Percentiles rank a stretch among this genome's conserved stretches.
These are phyloP conservation scores for Epichloe aotearoae DNA, from an alignment of 2,329 filamentous ascomycete species.

Conservation along the genomic window DNA sequence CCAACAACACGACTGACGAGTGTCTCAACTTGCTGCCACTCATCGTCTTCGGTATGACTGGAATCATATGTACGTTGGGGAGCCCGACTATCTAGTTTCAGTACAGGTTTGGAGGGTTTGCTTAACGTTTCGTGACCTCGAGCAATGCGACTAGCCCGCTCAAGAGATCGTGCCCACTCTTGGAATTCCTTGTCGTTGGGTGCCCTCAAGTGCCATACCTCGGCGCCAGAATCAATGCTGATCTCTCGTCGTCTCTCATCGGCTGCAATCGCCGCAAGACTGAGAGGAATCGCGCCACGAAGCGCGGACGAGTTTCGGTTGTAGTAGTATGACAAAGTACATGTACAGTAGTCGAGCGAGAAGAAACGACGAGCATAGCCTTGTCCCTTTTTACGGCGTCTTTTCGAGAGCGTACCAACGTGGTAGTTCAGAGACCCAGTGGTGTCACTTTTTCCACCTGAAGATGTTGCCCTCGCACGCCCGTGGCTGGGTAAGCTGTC, in stretches of 20 bases:
- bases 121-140: conserved; percentile 33
- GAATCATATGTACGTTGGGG: conserved; percentile 17
- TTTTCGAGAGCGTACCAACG: conserved; percentile 76
- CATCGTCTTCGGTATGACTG: conserved; percentile 51
- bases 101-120: conserved; percentile 13
- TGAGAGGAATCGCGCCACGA: conserved; percentile 82
- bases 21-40: conserved; percentile 79
- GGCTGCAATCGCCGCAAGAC: conserved; percentile 78
- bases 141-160: conserved; percentile 61
- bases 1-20: conserved; percentile 78
- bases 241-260: conserved; percentile 85
- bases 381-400: conserved; percentile 86
- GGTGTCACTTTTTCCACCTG: conserved; percentile 40
- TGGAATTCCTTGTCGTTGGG: conserved; percentile 73
- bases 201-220: conserved; percentile 89
- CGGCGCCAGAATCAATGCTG: conserved; percentile 89
- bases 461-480: conserved; percentile 31
- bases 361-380: conserved; percentile 91
- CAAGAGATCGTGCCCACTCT: conserved; percentile 75
- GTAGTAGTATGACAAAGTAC: conserved; percentile 91
- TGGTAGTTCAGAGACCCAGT: conserved; percentile 46
- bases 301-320: conserved; percentile 87
- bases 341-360: conserved; percentile 87
- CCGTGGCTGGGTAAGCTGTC: conserved; percentile 44
- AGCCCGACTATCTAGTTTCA: conserved; percentile 16